These are phyloP conservation scores for Aureobasidium musti DNA, from an alignment of 2,329 filamentous ascomycete species.

Conservation along the genomic window DNA sequence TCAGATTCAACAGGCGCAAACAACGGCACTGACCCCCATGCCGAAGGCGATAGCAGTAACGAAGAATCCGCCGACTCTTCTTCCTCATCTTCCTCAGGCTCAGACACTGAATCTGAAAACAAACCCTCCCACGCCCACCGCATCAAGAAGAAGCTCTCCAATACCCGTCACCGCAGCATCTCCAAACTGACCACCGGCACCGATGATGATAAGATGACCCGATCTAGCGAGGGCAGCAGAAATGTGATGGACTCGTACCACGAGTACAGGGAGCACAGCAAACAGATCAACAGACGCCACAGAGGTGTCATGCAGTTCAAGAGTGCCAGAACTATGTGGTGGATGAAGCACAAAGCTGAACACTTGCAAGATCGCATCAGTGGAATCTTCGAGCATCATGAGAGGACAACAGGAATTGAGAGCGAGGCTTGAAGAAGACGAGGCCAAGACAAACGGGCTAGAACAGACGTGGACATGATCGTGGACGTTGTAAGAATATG, in stretches of 20 bases:
- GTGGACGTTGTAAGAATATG: neutral
- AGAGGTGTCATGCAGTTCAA: conserved; percentile 74
- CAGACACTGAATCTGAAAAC: neutral
- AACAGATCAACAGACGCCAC: conserved; percentile 65
- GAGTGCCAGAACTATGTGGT: conserved; percentile 57
- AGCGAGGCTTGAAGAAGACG: conserved; percentile 62
- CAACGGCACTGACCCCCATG: conserved; percentile 23
- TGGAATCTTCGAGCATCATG: conserved; percentile 58
- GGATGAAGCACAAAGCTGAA: conserved; percentile 61
- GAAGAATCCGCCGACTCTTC: conserved; percentile 19
- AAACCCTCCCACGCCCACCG: neutral
- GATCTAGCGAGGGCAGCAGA: conserved; percentile 36
- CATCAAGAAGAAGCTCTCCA: conserved; percentile 5
- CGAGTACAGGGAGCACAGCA: conserved; percentile 62
- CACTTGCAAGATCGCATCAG: conserved; percentile 51
- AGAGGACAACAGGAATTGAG: conserved; percentile 63
- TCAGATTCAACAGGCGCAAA: conserved; percentile 27
- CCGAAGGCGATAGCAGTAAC: conserved; percentile 31
- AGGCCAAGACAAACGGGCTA: too few relatives aligned
- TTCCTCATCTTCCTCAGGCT: neutral
- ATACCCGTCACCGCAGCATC: neutral
- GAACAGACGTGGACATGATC: neutral
- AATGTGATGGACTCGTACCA: conserved; percentile 54
- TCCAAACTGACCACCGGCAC: conserved; percentile 31
- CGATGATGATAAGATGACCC: conserved; percentile 26